Evolutionary conservation across 1,284 basidiomycete species (phyloP), one percentile per base, ranked within the genome.

Genomic region (Vanrija humicola): DNA sequence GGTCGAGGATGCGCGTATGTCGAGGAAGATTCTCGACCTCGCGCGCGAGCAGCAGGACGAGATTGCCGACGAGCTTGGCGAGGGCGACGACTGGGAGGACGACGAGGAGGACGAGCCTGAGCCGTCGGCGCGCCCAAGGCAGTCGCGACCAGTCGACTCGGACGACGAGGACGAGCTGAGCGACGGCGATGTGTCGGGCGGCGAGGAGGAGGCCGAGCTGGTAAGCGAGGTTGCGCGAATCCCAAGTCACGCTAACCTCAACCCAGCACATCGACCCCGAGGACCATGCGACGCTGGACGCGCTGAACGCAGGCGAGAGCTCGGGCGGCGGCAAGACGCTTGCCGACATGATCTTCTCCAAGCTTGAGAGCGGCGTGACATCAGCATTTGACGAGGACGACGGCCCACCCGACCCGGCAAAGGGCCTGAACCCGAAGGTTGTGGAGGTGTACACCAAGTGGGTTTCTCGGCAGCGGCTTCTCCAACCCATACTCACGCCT

Each of bases 401-500:
- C 43, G 73, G 66, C 43, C 74, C 80, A 5, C 89, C 86, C 10
- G 88, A 95, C 77, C 90, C 92, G 18, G 86, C 89, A n/a, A 83
- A 88, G 38, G 95, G 95, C 2, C 83, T 98, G 46, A 92, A 97
- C 70, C 93, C 93, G n/a, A 91, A 91, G 75, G 87, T 99, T 26
- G 88, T 97, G 19, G 92, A 96, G 69, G 87, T 94, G 10, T 99
- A 98, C 75, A 86, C 86, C 67, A 97, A 95, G 92, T 94, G 65
- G 60, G 84, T 75, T 5, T 7, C n/a, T 28, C 38, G 15, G n/a
- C n/a, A n/a, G n/a, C n/a, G n/a, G n/a, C n/a, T 2, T n/a, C 26
- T 23, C 21, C 1, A 10, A 38, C 46, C 28, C 26, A 38, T 14
- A 40, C 47, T 48, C 1, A 38, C 25, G 9, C 43, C 44, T 47